Evolutionary conservation across 768 basidiomycete species (phyloP), one percentile per base, ranked within the genome.

Genomic region (Kwoniella dejecticola): DNA sequence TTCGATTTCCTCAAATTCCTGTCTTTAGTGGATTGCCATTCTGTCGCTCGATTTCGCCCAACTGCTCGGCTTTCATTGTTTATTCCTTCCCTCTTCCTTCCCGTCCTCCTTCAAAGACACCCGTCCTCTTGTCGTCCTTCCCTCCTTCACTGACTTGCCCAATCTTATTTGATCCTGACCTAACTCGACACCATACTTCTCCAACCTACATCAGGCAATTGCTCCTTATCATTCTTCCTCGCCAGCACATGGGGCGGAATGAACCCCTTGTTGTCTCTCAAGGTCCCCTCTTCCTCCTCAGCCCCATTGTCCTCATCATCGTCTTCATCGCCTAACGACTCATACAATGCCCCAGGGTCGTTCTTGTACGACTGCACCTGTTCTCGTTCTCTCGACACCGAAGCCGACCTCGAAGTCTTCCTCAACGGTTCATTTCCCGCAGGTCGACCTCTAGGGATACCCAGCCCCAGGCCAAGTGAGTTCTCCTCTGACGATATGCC

Each of bases 321-420:
- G 2, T 60, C 62, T 4, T 68, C 73, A 53, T 72, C 75, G 15
- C 52, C 69, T 47, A 77, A 30, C 1, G 62, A 57, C 52, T 74
- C 77, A 46, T 76, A 65, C 4, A 74, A 67, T 1, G 74, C 70
- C 19, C 77, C 77, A 2, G 76, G 75, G 60, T 78, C 77, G 19
- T 67, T 66, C n/a, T 49, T 47, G 50, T 69, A 76, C n/a, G 57
- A 47, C 27, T 57, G 57, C 11, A 62, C 44, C 44, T 70, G 67
- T 36, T 71, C 68, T 40, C 65, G 31, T n/a, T 71, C 70, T 23
- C 71, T 64, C 5, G 67, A 70, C 13, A 54, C 66, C 19, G 64
- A 63, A 4, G 63, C 67, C 12, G 62, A 60, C 60, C 71, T 49
- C 4, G 50, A 47, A 36, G 24, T 41, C 31, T 47, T 27, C 11